These are phyloP conservation scores for Xylaria multiplex DNA, from an alignment of 2,329 filamentous ascomycete species.

Conservation along the genomic window DNA sequence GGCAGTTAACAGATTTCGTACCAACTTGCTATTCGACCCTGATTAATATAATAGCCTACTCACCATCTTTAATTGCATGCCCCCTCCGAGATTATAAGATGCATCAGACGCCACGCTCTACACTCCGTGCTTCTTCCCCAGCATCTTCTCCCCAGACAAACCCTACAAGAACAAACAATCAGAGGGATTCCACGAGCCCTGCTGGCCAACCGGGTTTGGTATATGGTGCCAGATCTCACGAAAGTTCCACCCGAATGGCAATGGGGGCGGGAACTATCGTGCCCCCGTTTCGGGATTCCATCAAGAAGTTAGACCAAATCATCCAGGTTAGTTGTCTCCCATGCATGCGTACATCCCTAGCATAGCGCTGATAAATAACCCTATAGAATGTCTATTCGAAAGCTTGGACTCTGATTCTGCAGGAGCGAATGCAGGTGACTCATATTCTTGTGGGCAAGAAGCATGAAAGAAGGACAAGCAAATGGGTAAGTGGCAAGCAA, in stretches of 20 bases:
- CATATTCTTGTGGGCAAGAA: slow-evolving; percentile 46
- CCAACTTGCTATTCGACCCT: slow-evolving; percentile 11
- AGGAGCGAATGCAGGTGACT: slow-evolving; percentile 77
- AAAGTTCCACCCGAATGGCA: slow-evolving; percentile 53
- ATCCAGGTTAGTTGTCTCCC: slow-evolving; percentile 76
- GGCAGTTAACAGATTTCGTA: slow-evolving; percentile 19
- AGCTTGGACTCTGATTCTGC: slow-evolving; percentile 83
- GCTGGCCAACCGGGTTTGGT: slow-evolving; percentile 56
- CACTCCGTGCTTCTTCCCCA: slow-evolving; percentile 77
- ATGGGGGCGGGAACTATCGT: slow-evolving; percentile 55
- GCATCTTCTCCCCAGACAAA: slow-evolving; percentile 78
- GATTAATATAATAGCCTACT: slow-evolving; percentile 16
- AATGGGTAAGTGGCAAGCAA: slow-evolving; percentile 46
- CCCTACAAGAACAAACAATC: slow-evolving; percentile 76
- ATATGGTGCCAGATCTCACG: slow-evolving; percentile 56
- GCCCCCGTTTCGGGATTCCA: slow-evolving; percentile 69
- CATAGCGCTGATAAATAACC: slow-evolving; percentile 15
- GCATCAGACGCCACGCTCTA: slow-evolving; percentile 88
- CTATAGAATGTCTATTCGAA: slow-evolving; percentile 89
- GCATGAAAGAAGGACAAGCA: slow-evolving; percentile 46
- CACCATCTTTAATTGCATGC: background rate
- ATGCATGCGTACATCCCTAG: background rate
- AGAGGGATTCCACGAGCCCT: slow-evolving; percentile 67
- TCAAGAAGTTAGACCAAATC: slow-evolving; percentile 90
- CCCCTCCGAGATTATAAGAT: slow-evolving; percentile 60